Base-by-base conservation (phyloP, 2,329 filamentous ascomycete species). In the Penicillium fuscoglaucum region DNA sequence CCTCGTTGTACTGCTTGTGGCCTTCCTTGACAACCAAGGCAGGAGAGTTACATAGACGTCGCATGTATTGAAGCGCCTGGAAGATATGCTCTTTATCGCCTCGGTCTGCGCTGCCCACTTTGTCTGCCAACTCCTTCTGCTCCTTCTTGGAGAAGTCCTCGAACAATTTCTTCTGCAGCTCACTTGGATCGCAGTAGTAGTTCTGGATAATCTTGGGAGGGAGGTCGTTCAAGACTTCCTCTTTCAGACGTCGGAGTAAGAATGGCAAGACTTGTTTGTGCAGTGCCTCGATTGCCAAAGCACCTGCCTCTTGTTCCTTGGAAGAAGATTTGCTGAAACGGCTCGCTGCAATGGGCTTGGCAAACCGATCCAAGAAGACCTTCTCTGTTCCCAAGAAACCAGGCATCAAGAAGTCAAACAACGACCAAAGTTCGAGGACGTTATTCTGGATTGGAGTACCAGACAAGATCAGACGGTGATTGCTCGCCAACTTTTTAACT, bases 381-480 rank as follows among this genome's bases (percentile, higher is more conserved):
- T 96, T 96, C 72, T 99, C 95, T 0, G 89, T 91, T 33, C 95
- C 95, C 8, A 99, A 82, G 80, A 99, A 99, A 2, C 95, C 96
- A 3, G 96, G 95, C 95, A 99, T 99, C 60, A 99, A 82, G 79
- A 99, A 99, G 77, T 99, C 95, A 72, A 99, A 99, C 5, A 99
- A 82, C 0, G 93, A 98, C 93, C 93, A 99, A 4, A 99, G 82
- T 73, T 99, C 93, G 49, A 99, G 79, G 2, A 99, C 93, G 65
- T 98, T 98, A 76, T 98, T 98, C 74, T 98, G 93, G 64, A 98
- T 98, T 0, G 95, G 95, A 1, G 95, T 99, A 41, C 95, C 95
- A 0, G 95, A 99, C 5, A 99, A 84, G 66, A 99, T 99, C 49
- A 99, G 83, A 21, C 95, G 90, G 72, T 99, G 96, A 68, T 99